phyloP scores from a whole-genome alignment of 2,329 filamentous ascomycete species.

The Venturia asperata region DNA sequence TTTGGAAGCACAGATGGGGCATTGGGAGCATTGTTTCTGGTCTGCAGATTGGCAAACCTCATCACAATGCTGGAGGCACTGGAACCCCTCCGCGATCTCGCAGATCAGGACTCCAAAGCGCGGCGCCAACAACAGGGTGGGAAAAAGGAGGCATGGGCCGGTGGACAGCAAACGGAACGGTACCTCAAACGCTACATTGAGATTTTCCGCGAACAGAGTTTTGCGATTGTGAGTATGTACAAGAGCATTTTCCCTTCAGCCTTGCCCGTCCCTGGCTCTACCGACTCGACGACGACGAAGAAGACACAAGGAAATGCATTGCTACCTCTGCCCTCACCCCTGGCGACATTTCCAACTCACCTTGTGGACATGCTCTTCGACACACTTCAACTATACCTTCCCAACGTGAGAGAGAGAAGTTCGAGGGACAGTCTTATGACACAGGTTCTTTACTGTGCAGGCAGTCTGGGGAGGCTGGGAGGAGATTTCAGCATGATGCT shows the following conservation, averaged over 20 bases:
- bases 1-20: constrained; percentile 48
- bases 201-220: constrained; percentile 95
- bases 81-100: constrained; percentile 76
- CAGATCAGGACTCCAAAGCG: constrained; percentile 63
- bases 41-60: constrained; percentile 76
- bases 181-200: constrained; percentile 95
- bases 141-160: constrained; percentile 41
- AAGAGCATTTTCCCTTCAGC: constrained; percentile 74
- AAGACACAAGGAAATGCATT: constrained; percentile 28
- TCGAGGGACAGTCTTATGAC: constrained; percentile 82
- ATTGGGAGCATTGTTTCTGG: constrained; percentile 76
- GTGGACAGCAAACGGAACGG: constrained; percentile 86
- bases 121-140: constrained; percentile 17
- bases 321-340: constrained; percentile 60
- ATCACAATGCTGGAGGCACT: constrained; percentile 73
- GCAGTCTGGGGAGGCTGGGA: constrained; percentile 80
- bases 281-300: constrained; percentile 24
- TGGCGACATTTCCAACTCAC: constrained; percentile 78
- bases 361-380: constrained; percentile 74
- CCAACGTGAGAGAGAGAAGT: constrained; percentile 70
- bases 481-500: constrained; percentile 90
- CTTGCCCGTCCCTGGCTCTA: constrained; percentile 33
- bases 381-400: constrained; percentile 68
- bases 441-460: constrained; percentile 87
- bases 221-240: constrained; percentile 91